A percentile compares a stretch with the other conserved stretches of the same genome.
Evolutionary conservation across 768 basidiomycete species (phyloP).

Genomic region (Tephrocybe rancida): DNA sequence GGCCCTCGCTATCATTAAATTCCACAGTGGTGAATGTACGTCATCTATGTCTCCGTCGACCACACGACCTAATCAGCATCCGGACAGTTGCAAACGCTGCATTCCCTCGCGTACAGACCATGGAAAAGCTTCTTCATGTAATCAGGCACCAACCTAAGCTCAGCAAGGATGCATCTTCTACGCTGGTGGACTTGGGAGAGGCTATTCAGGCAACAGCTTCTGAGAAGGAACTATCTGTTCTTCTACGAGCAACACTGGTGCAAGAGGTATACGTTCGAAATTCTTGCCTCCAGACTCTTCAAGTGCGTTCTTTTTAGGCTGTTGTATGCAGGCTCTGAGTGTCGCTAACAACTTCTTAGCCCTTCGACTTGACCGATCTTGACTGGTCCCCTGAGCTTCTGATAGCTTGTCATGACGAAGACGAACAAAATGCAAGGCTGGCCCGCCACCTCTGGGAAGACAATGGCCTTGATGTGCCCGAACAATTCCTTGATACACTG

Average conservation of each 20-base stretch:
- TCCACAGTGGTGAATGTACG: conserved; percentile 76
- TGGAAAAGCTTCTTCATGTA: conserved; percentile 69
- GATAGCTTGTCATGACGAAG: conserved; percentile 84
- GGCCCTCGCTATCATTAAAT: conserved; percentile 66
- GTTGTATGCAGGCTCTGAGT: conserved; percentile 6
- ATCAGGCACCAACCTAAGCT: conserved; percentile 80
- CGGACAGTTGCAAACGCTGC: conserved; percentile 62
- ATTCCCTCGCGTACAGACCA: conserved; percentile 75
- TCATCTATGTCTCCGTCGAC: conserved; percentile 11
- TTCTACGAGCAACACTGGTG: conserved; percentile 75
- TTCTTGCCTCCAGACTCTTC: conserved; percentile 87
- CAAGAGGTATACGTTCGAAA: conserved; percentile 89
- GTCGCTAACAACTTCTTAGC: conserved; percentile 42
- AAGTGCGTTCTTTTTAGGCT: conserved; percentile 46
- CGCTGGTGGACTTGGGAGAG: conserved; percentile 80
- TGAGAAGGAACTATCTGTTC: conserved; percentile 58
- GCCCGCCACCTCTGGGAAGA: conserved; percentile 92
- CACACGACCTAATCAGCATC: not conserved
- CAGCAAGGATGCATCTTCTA: conserved; percentile 80
- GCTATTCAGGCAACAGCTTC: conserved; percentile 71
- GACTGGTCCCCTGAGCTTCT: conserved; percentile 92
- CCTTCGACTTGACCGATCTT: conserved; percentile 91
- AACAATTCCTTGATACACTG: conserved; percentile 59
- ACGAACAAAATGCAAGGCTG: conserved; percentile 84
- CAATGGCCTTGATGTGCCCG: conserved; percentile 88